Base-by-base conservation (phyloP, 2,329 filamentous ascomycete genomes). In the Aureobasidium mangrovei region DNA sequence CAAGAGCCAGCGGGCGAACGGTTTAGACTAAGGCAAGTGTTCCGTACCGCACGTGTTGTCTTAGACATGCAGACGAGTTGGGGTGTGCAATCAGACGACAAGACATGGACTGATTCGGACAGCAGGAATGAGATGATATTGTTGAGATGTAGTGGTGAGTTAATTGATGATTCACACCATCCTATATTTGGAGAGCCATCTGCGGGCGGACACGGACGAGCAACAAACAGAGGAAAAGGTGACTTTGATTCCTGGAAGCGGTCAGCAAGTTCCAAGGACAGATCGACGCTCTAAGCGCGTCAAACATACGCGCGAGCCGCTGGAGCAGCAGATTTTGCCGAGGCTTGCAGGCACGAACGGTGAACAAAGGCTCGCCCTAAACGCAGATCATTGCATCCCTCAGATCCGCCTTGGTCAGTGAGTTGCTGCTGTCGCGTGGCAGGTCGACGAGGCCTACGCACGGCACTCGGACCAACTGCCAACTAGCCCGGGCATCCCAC, bases 261-360 rank as follows among this genome's bases (percentile, higher is more conserved):
- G 46, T 49, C 46, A 49, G 46, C 46, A 49, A 39, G 46, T 18
- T 18, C 18, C 18, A 18, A 18, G 18, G 18, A 9, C 39, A 49
- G 46, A 49, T 49, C 46, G 36, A 12, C 38, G 18, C 18, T 24
- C 38, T 51, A 51, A 51, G 47, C 47, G 47, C 47, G 49, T 53
- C 49, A 53, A 53, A 53, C 49, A 53, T 42, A 53, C 39, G 49
- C 49, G 49, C 49, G 49, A 53, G 49, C 49, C 49, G 49, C 49
- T 47, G 53, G 38, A 38, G 41, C 33, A 44, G 41, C 28, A 46
- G 41, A 39, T 32, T 45, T 44, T 40, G 41, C 33, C 53, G 53
- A 46, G 53, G 42, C 43, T 54, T 9, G 29, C 43, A 41, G 31
- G 42, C 43, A 29, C 36, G 42, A 54, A 54, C 53, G 42, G 53